Evolutionary conservation across 805 yeast genomes (phyloP), one percentile per base, ranked within the genome.

Genomic region (Kodamaea sagamina): DNA sequence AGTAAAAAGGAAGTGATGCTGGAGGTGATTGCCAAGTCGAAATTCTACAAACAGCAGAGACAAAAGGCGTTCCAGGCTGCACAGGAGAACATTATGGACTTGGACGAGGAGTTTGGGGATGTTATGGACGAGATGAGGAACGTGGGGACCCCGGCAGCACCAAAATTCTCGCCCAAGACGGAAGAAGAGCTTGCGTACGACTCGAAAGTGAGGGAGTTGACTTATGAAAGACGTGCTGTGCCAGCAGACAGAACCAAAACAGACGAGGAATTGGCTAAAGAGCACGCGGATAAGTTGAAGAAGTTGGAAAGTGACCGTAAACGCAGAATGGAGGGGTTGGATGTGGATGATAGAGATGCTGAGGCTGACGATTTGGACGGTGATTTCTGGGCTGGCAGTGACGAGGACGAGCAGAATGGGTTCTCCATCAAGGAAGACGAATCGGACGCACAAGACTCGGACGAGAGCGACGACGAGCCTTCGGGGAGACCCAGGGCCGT

Each of bases 1-100:
- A 79, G 88, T 13, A 86, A 86, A 56, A 84, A 86, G 28, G 95
- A 86, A 62, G 92, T 86, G 28, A 86, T 86, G 95, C 78, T 83
- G 51, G 95, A 86, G 59, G 78, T 86, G 37, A 86, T 86, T 46
- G 89, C 93, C 27, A 86, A 86, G 63, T 84, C 93, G 12, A 86
- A 86, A 55, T 82, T 77, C 54, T 78, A 85, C 63, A 86, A 84
- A 55, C 82, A 82, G 26, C 86, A 85, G 61, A 79, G 93, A 61
- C 92, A 86, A 62, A 65, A 73, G 56, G 71, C 77, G 42, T 83
- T 84, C 52, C 80, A 77, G 43, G 70, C 76, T 55, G 65, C 78
- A 10, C 82, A 79, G 56, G 81, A 76, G 40, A 72, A 80, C 24
- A 81, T 86, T 41, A 70, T 71, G 54, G 86, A 81, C 49, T 71